phyloP scores from a whole-genome alignment of 805 yeast species.

The Komagataella mondaviorum region DNA sequence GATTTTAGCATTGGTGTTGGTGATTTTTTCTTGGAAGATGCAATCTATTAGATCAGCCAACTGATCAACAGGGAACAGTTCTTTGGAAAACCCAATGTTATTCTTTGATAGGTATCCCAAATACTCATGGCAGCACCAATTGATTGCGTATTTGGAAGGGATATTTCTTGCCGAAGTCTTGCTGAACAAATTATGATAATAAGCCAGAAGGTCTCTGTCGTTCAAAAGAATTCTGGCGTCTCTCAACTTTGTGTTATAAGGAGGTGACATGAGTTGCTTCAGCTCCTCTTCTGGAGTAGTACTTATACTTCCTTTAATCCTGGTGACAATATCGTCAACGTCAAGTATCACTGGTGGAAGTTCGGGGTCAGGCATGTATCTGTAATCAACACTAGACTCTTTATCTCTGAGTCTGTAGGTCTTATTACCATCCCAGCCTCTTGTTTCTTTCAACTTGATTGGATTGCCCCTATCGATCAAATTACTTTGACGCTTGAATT shows the following conservation, averaged over 20 bases:
- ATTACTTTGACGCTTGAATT: constrained; percentile 55
- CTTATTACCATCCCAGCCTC: constrained; percentile 80
- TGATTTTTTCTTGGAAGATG: constrained; percentile 34
- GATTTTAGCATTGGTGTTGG: constrained; percentile 55
- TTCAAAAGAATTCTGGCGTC: constrained; percentile 64
- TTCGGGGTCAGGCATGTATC: constrained; percentile 94
- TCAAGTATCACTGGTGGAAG: constrained; percentile 45
- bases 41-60: constrained; percentile 41
- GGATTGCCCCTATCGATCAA: constrained; percentile 23
- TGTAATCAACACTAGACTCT: constrained; percentile 73
- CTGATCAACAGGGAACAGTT: constrained; percentile 22
- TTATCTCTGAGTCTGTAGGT: constrained; percentile 64
- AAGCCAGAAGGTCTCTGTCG: constrained; percentile 31
- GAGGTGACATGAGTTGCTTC: constrained; percentile 25
- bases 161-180: constrained; percentile 9
- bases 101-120: constrained; percentile 54
- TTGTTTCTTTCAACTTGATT: constrained; percentile 39
- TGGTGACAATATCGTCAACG: constrained; percentile 23
- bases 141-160: constrained; percentile 33
- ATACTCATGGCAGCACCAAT: constrained; percentile 77
- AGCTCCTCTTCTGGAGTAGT: constrained; percentile 49
- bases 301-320: constrained; percentile 30
- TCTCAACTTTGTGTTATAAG: constrained; percentile 47
- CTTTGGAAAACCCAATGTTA: constrained; percentile 18
- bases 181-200: constrained; percentile 33